Percentiles rank a stretch among this genome's conserved stretches.
Evolutionary conservation across 345 rosid genomes (phyloP).

Genomic region (Eucalyptus decipiens): DNA sequence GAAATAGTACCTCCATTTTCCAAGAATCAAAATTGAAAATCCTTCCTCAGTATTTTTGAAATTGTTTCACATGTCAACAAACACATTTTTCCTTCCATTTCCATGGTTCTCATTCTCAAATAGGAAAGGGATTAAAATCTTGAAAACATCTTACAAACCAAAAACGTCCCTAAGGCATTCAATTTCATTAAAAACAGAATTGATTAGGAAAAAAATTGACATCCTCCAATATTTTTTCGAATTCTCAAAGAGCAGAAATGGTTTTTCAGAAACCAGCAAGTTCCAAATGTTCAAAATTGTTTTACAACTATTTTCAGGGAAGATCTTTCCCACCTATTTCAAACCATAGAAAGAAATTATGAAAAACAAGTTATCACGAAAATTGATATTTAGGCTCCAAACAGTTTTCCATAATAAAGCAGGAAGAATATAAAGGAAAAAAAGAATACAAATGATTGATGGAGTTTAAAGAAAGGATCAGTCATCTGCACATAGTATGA

Average conservation of each 20-base stretch:
- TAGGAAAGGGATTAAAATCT: not conserved
- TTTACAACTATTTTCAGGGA: not conserved
- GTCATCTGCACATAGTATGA: not conserved
- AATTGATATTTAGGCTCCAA: not conserved
- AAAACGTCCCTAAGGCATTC: not conserved
- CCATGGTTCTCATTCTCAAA: not conserved
- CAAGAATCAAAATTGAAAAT: not conserved
- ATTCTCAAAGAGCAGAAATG: not conserved
- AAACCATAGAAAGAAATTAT: not conserved
- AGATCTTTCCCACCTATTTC: not conserved
- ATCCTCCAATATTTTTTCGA: not conserved
- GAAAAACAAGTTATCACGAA: not conserved
- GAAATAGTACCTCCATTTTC: not conserved
- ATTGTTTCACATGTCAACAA: not conserved
- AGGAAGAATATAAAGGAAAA: not conserved
- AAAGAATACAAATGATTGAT: not conserved
- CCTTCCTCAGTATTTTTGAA: not conserved
- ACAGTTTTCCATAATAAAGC: not conserved
- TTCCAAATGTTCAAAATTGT: not conserved
- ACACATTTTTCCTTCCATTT: not conserved
- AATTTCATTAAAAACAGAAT: not conserved
- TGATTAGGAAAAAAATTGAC: not conserved
- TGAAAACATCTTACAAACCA: not conserved
- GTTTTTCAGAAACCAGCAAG: not conserved
- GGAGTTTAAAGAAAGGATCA: not conserved